Conservation (phyloP, 495 filamentous ascomycete species). For the Cercophora sp. region DNA sequence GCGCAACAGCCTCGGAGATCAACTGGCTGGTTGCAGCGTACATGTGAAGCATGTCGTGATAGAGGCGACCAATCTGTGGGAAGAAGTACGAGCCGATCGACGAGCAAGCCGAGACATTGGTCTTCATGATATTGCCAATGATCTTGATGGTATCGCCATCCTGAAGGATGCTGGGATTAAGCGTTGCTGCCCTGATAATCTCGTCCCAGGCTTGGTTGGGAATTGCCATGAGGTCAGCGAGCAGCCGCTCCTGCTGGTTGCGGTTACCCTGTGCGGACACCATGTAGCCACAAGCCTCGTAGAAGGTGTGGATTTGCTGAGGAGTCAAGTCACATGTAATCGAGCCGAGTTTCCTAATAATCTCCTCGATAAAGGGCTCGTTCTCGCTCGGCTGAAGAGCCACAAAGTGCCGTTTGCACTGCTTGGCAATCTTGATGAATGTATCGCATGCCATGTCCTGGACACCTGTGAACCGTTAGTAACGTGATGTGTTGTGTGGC, state of each 20-base stretch:
- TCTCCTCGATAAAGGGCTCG: slow-evolving; percentile 98
- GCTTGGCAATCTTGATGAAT: slow-evolving; percentile 99
- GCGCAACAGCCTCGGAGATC: slow-evolving; percentile 84
- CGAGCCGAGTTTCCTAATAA: slow-evolving; percentile 88
- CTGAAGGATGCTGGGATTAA: slow-evolving; percentile 77
- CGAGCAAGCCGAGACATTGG: slow-evolving; percentile 93
- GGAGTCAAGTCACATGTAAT: slow-evolving; percentile 93
- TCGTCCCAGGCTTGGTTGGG: slow-evolving; percentile 93
- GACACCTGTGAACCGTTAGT: slow-evolving; percentile 57
- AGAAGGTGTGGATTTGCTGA: slow-evolving; percentile 98
- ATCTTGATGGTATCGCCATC: slow-evolving; percentile 94
- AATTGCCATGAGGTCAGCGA: slow-evolving; percentile 85
- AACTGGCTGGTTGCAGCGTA: slow-evolving; percentile 93
- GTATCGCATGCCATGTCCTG: slow-evolving; percentile 99
- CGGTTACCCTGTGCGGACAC: slow-evolving; percentile 96
- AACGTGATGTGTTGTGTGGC: too few relatives aligned
- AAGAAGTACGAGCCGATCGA: slow-evolving; percentile 97
- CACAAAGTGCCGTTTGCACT: slow-evolving; percentile 96
- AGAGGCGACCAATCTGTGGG: slow-evolving; percentile 97
- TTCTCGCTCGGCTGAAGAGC: slow-evolving; percentile 89
- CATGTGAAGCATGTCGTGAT: slow-evolving; percentile 98
- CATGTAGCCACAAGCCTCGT: slow-evolving; percentile 99
- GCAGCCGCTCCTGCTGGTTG: slow-evolving; percentile 81
- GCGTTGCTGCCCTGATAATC: slow-evolving; percentile 81
- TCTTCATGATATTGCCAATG: slow-evolving; percentile 99